phyloP scores from a whole-genome alignment of 805 yeast species.

The Ogataea naganishii region DNA sequence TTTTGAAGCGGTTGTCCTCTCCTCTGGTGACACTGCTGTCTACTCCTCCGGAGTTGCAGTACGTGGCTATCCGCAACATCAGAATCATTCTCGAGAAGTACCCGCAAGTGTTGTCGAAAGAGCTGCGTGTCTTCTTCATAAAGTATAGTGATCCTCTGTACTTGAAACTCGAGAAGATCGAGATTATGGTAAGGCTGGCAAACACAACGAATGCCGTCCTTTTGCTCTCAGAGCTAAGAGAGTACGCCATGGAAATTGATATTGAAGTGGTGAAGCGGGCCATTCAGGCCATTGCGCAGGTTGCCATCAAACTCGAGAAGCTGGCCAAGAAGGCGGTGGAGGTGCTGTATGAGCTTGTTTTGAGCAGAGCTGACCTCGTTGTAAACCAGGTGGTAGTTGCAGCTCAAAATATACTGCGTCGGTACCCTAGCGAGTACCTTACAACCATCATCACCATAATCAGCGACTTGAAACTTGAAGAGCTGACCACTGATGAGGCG shows the following conservation, averaged over 20 bases:
- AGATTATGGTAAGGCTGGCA: constrained; percentile 62
- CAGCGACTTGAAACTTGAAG: constrained; percentile 33
- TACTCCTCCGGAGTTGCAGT: constrained; percentile 90
- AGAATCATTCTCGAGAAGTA: constrained; percentile 83
- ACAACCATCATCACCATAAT: constrained; percentile 49
- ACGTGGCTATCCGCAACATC: constrained; percentile 85
- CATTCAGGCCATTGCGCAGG: constrained; percentile 59
- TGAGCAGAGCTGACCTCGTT: constrained; percentile 55
- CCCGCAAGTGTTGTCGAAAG: constrained; percentile 70
- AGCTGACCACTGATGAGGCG: constrained; percentile 40
- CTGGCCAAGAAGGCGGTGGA: constrained; percentile 52
- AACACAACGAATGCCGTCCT: constrained; percentile 49
- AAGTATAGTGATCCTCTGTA: constrained; percentile 81
- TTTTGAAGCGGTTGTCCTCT: constrained; percentile 67
- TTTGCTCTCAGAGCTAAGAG: constrained; percentile 62
- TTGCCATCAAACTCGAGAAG: constrained; percentile 55
- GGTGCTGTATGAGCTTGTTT: constrained; percentile 46
- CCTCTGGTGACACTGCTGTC: constrained; percentile 84
- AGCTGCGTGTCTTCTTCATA: constrained; percentile 82
- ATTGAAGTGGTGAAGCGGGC: constrained; percentile 64
- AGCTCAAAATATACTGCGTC: constrained; percentile 57
- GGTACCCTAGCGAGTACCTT: constrained; percentile 46
- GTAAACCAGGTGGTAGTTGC: constrained; percentile 54
- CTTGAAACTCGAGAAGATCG: constrained; percentile 68
- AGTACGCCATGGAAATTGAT: constrained; percentile 81